Evolutionary conservation across 345 rosid species (phyloP), one percentile per base, ranked within the genome.

Genomic region (Citrus australasica): DNA sequence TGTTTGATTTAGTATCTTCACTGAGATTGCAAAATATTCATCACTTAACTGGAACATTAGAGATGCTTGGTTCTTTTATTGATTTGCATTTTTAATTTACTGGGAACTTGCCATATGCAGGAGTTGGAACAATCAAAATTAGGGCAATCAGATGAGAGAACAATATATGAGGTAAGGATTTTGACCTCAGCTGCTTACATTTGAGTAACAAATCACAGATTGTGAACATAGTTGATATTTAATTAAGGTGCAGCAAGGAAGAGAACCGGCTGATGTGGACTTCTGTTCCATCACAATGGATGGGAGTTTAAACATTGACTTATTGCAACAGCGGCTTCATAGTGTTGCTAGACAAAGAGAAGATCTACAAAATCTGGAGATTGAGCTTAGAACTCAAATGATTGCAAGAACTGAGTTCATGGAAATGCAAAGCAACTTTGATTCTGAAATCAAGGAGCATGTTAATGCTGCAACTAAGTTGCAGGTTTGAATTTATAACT

Each of bases 201-300:
- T 70, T 40, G 68, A 59, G 55, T 72, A 53, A 19, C 32, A 28
- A 25, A 40, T 5, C 32, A 62, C 13, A 38, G 37, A 51, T 51
- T 74, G 76, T 79, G 80, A 81, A 55, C 73, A 78, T 86, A 46
- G 70, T 78, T 84, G 78, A 72, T 79, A 63, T 86, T 87, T 76
- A 60, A 84, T 67, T 81, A 83, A 84, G 82, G 85, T 90, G 89
- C 92, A 94, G 99, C 92, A 90, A 82, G 95, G 92, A 78, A 93
- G 93, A 67, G 94, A 89, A 81, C 87, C 84, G 5, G 89, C 79
- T 74, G 90, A 89, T 74, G 83, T 89, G 78, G 90, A 85, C 85
- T 91, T 85, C 77, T 88, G 89, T 81, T 89, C 96, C 0, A 79
- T 89, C 51, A 85, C 83, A 4, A 81, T 86, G 58, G 93, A 95